A percentile compares a stretch with the other conserved stretches of the same genome.
phyloP scores from a whole-genome alignment of 2,329 filamentous ascomycete genomes.

The Colletotrichum viniferum region DNA sequence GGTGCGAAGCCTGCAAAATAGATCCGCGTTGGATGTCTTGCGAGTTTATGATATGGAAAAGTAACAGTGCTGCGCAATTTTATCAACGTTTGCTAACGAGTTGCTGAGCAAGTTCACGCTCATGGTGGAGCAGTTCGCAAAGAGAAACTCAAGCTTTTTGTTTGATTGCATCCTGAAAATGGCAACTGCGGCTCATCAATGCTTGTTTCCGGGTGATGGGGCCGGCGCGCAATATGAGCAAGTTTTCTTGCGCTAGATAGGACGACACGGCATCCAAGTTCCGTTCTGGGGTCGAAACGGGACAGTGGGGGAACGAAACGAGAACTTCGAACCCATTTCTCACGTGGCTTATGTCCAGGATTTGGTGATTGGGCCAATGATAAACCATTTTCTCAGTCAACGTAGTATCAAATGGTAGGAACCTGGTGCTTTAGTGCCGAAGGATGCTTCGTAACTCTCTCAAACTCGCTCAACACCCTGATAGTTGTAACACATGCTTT shows the following conservation, averaged over 20 bases:
- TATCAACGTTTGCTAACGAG: not conserved
- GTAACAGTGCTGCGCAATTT: not conserved
- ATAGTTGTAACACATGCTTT: not conserved
- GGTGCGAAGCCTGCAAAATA: not conserved
- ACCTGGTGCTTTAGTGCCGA: not conserved
- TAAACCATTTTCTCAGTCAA: not conserved
- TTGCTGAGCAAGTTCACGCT: not conserved
- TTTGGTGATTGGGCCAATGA: not conserved
- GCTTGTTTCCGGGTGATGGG: not conserved
- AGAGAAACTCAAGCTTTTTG: not conserved
- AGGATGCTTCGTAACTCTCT: not conserved
- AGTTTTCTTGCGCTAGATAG: not conserved
- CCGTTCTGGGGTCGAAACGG: not conserved
- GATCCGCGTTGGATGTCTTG: not conserved
- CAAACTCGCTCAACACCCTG: constrained; percentile 8
- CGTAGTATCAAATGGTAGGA: not conserved
- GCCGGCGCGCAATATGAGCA: not conserved
- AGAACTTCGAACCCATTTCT: not conserved
- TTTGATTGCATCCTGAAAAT: not conserved
- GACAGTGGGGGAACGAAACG: not conserved
- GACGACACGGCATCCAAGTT: not conserved
- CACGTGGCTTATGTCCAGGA: not conserved
- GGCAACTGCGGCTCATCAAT: not conserved
- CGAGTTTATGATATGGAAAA: not conserved
- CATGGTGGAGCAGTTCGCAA: not conserved